These are phyloP conservation scores for Lagenaria siceraria DNA, from an alignment of 306 rosid species.

Conservation along the genomic window DNA sequence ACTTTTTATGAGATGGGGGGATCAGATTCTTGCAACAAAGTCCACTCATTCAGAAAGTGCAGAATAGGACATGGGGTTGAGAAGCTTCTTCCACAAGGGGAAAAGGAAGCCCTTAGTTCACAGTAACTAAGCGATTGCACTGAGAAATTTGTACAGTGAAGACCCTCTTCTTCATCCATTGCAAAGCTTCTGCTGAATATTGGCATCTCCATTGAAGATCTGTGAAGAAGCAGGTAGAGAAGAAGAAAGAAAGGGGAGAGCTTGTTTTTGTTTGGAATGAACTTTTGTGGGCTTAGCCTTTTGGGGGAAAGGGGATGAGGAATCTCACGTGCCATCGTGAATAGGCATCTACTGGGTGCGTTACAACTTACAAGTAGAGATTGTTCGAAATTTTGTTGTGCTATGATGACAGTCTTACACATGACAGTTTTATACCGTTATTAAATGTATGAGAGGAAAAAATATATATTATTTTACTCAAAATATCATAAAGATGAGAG, in stretches of 20 bases:
- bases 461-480: too few species aligned
- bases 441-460: too few species aligned
- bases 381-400: too few species aligned
- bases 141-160: not conserved
- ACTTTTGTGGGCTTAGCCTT: not conserved
- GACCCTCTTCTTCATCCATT: not conserved
- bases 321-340: constrained; percentile 13
- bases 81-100: constrained; percentile 44
- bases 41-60: constrained; percentile 26
- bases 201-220: not conserved
- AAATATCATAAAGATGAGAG: too few species aligned
- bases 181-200: not conserved
- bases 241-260: not conserved
- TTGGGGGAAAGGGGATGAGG: not conserved
- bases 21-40: constrained; percentile 53
- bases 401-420: too few species aligned
- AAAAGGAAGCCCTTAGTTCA: constrained; percentile 7
- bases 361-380: too few species aligned
- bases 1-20: constrained; percentile 33
- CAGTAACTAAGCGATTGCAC: not conserved
- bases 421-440: too few species aligned
- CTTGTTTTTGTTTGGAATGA: not conserved
- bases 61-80: constrained; percentile 21
- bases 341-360: not conserved
- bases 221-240: not conserved